phyloP scores from a whole-genome alignment of 768 basidiomycete genomes.

The Lactarius deliciosus region DNA sequence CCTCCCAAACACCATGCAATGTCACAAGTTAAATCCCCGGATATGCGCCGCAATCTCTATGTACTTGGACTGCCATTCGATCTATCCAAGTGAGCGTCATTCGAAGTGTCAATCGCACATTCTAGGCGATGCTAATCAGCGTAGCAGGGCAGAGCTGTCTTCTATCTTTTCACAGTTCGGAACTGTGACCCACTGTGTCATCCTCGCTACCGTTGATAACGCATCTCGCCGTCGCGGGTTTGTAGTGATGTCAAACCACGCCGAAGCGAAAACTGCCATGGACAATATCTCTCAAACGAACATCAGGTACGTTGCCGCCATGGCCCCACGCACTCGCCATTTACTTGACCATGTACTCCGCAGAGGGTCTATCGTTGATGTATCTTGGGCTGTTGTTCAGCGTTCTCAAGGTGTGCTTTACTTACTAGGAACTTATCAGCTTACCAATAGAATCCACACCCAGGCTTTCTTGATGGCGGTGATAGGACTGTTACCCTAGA shows the following conservation, averaged over 20 bases:
- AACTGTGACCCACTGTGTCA: slow-evolving; percentile 71
- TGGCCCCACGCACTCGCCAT: neutral
- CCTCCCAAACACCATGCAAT: slow-evolving; percentile 29
- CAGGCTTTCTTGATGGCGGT: slow-evolving; percentile 80
- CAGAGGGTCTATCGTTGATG: slow-evolving; percentile 74
- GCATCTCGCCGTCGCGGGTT: slow-evolving; percentile 82
- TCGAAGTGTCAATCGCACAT: slow-evolving; percentile 29
- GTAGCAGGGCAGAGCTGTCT: slow-evolving; percentile 52
- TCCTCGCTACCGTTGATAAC: slow-evolving; percentile 81
- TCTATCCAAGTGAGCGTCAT: slow-evolving; percentile 60
- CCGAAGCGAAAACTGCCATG: slow-evolving; percentile 72
- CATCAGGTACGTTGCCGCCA: slow-evolving; percentile 54
- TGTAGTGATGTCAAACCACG: slow-evolving; percentile 74
- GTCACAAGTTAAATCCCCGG: slow-evolving; percentile 39
- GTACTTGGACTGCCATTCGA: slow-evolving; percentile 83
- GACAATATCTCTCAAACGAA: slow-evolving; percentile 62
- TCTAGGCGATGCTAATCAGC: neutral
- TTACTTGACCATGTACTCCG: slow-evolving; percentile 18
- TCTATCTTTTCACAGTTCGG: slow-evolving; percentile 64
- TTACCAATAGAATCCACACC: neutral
- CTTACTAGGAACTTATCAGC: slow-evolving; percentile 15
- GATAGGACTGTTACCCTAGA: slow-evolving; percentile 69
- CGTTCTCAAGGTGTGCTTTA: slow-evolving; percentile 65
- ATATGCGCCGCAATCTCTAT: slow-evolving; percentile 73
- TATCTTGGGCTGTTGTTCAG: slow-evolving; percentile 87